A percentile compares a stretch with the other conserved stretches of the same genome.
Evolutionary conservation across 495 filamentous ascomycete species (phyloP).

Genomic region (Sordaria brevicollis): DNA sequence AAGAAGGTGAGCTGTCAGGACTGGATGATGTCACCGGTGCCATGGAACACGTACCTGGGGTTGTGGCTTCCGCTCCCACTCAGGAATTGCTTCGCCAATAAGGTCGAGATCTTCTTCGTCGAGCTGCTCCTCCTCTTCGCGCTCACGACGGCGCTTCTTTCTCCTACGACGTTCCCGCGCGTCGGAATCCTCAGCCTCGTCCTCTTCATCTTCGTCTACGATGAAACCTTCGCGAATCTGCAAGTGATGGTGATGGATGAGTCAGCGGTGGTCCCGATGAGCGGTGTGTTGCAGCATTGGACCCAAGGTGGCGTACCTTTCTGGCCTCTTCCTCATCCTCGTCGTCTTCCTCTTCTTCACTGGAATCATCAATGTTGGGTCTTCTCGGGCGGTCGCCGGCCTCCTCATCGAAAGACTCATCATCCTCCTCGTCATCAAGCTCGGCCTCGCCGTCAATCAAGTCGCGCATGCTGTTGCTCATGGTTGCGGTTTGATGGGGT

Average conservation of each 20-base stretch:
- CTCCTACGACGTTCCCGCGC: conserved; percentile 49
- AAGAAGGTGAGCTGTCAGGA: conserved; percentile 15
- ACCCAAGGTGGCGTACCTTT: conserved; percentile 24
- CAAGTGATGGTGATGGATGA: not conserved
- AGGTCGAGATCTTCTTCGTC: conserved; percentile 96
- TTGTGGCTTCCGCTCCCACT: conserved; percentile 51
- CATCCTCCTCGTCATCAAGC: conserved; percentile 82
- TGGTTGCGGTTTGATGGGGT: conserved; percentile 25
- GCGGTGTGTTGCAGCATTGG: not conserved
- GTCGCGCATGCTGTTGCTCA: conserved; percentile 58
- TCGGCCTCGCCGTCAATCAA: conserved; percentile 78
- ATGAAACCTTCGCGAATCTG: conserved; percentile 93
- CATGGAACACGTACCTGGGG: conserved; percentile 44
- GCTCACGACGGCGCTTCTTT: conserved; percentile 63
- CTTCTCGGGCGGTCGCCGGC: conserved; percentile 47
- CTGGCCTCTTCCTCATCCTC: conserved; percentile 76
- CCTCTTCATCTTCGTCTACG: conserved; percentile 79
- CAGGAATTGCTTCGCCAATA: conserved; percentile 68
- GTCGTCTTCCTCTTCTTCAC: conserved; percentile 93
- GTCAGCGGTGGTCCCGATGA: not conserved
- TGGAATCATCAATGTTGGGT: conserved; percentile 60
- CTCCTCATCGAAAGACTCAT: conserved; percentile 79
- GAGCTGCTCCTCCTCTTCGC: conserved; percentile 78
- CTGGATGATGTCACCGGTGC: not conserved
- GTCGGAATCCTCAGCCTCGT: conserved; percentile 55